Conservation (phyloP, 2,329 filamentous ascomycete species). For the Elsinoe fawcettii region DNA sequence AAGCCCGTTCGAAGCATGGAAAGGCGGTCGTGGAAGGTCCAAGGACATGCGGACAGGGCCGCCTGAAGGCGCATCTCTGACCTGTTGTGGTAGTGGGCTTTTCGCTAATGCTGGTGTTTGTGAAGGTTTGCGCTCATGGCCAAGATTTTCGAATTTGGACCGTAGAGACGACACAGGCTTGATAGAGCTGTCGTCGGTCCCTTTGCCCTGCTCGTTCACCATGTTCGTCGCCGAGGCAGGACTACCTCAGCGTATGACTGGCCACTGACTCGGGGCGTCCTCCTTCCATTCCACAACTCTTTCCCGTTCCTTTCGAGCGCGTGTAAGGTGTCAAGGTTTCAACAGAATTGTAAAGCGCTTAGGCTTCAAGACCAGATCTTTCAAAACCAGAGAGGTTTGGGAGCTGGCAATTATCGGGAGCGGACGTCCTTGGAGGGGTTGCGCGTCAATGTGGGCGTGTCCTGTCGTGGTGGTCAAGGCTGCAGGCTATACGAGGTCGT, state of each 20-base stretch:
- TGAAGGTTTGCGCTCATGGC: constrained; percentile 23
- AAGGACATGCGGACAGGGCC: constrained; percentile 29
- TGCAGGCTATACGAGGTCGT: background rate
- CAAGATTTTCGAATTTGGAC: constrained; percentile 73
- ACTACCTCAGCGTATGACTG: constrained; percentile 5
- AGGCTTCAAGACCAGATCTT: background rate
- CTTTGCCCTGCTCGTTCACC: constrained; percentile 40
- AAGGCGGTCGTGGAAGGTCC: constrained; percentile 32
- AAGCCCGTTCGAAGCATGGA: background rate
- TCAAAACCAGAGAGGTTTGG: background rate
- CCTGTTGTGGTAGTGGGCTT: background rate
- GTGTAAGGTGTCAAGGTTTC: background rate
- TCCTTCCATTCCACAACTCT: constrained; percentile 4
- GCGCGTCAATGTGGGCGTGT: constrained; percentile 1
- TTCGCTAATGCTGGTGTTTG: constrained; percentile 6
- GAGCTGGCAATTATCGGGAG: background rate
- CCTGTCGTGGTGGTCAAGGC: background rate
- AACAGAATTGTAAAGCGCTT: background rate
- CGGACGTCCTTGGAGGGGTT: background rate
- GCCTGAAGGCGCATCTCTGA: constrained; percentile 2
- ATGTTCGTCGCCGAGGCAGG: background rate
- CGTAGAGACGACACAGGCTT: constrained; percentile 75
- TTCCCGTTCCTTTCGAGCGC: background rate
- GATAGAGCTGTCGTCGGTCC: constrained; percentile 69
- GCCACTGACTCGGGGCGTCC: background rate